Conservation (phyloP, 345 rosid species). For the Clausena lansium region DNA sequence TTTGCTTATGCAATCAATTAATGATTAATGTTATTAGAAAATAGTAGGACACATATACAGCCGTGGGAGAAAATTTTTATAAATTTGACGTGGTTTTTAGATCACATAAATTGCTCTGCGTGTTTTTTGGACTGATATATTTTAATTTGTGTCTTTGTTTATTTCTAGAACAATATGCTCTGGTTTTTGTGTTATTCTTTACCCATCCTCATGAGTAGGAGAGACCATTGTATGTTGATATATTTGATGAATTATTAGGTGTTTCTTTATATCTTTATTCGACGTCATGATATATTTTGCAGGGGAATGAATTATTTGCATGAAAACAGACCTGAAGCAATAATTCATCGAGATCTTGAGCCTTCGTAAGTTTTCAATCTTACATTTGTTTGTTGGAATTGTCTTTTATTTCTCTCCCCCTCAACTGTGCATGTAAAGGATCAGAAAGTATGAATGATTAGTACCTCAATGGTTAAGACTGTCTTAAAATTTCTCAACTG, state of each 20-base stretch:
- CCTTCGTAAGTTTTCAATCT: constrained; percentile 65
- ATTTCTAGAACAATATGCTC: not conserved
- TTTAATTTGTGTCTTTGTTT: not conserved
- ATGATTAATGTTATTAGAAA: not conserved
- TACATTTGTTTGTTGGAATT: not conserved
- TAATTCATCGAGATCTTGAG: constrained; percentile 80
- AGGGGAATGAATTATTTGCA: constrained; percentile 90
- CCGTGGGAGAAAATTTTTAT: not conserved
- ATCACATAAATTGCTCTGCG: not conserved
- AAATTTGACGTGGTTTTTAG: not conserved
- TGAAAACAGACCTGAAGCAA: constrained; percentile 79
- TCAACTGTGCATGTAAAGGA: constrained; percentile 3
- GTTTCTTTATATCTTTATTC: not conserved
- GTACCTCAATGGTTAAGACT: constrained; percentile 22
- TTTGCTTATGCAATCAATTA: not conserved
- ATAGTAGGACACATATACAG: not conserved
- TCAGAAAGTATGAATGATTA: constrained; percentile 3
- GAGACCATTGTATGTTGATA: not conserved
- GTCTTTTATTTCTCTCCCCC: not conserved
- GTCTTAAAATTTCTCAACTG: constrained; percentile 35
- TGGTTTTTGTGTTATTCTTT: not conserved
- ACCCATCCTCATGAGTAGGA: not conserved
- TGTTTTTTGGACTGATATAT: not conserved
- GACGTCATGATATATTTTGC: constrained; percentile 29
- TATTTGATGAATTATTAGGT: not conserved